Percentiles rank a stretch among this genome's conserved stretches.
These are phyloP conservation scores for Fusarium zealandicum DNA, from an alignment of 2,329 filamentous ascomycete species.

Conservation along the genomic window DNA sequence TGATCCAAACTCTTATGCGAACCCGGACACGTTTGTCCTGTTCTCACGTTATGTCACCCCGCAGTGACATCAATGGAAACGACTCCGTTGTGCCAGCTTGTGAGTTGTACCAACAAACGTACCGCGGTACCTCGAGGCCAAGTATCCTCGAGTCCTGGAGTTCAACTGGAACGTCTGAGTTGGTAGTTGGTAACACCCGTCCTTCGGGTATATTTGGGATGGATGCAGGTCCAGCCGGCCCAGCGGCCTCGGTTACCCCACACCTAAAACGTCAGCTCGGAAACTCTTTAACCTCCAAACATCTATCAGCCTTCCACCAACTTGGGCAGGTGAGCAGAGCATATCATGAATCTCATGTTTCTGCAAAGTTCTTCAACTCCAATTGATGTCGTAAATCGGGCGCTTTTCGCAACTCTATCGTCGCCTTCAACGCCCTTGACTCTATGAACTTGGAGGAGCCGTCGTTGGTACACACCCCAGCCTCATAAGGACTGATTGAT, in stretches of 20 bases:
- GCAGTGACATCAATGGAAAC: slow-evolving; percentile 9
- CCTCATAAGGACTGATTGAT: slow-evolving; percentile 29
- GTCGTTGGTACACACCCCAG: slow-evolving; percentile 10
- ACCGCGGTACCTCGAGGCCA: not conserved
- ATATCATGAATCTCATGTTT: too few species aligned
- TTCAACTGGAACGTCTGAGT: slow-evolving; percentile 1
- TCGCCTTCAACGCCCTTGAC: not conserved
- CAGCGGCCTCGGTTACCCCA: slow-evolving; percentile 26
- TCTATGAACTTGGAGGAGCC: slow-evolving; percentile 10
- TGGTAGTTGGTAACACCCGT: slow-evolving; percentile 10
- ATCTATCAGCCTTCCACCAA: not conserved
- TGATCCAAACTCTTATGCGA: slow-evolving; percentile 3
- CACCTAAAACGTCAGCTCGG: slow-evolving; percentile 13
- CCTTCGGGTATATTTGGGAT: slow-evolving; percentile 2
- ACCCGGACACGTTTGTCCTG: slow-evolving; percentile 1
- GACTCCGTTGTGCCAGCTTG: not conserved
- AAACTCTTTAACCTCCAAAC: not conserved
- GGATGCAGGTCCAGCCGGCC: slow-evolving; percentile 12
- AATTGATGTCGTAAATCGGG: not conserved
- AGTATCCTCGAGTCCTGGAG: slow-evolving; percentile 4
- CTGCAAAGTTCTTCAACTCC: not conserved
- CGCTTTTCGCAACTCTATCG: not conserved
- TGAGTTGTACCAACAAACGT: slow-evolving; percentile 10
- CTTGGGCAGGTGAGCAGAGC: too few species aligned
- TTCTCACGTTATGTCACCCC: not conserved